Conservation (phyloP, 176 grass and related monocot genomes). For the Elaeis guineensis region DNA sequence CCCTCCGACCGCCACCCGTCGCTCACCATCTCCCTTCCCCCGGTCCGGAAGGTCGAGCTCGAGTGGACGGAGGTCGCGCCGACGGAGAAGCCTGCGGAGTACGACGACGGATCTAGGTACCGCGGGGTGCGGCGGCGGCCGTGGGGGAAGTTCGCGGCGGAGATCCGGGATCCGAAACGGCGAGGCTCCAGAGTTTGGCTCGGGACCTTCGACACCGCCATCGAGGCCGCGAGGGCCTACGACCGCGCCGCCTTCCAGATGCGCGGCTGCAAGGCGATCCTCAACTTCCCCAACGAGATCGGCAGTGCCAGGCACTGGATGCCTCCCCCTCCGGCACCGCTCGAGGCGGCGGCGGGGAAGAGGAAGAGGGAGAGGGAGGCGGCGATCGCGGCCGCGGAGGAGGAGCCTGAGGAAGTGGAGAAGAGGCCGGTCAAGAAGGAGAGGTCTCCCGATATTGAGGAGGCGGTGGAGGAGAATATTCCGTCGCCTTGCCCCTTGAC, state of each 20-base stretch:
- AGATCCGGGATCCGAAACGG: slow-evolving; percentile 78
- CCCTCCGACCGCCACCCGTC: neutral
- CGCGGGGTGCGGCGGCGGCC: slow-evolving; percentile 77
- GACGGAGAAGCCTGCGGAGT: neutral
- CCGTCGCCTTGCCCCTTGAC: too few species aligned
- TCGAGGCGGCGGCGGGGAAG: too few species aligned
- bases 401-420: too few species aligned
- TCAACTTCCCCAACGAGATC: slow-evolving; percentile 87
- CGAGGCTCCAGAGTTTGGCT: slow-evolving; percentile 80
- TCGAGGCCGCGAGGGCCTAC: slow-evolving; percentile 75
- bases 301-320: slow-evolving; percentile 6
- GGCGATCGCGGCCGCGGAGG: too few species aligned
- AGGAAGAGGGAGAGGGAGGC: too few species aligned
- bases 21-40: neutral
- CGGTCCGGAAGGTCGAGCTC: neutral
- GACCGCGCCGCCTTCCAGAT: slow-evolving; percentile 72
- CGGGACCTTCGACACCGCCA: slow-evolving; percentile 77
- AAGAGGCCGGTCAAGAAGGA: too few species aligned
- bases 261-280: slow-evolving; percentile 76
- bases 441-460: too few species aligned
- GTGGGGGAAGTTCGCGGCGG: slow-evolving; percentile 91
- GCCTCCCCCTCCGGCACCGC: too few species aligned
- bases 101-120: slow-evolving; percentile 29
- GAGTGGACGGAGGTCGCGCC: neutral
- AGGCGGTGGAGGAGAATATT: too few species aligned